A percentile compares a stretch with the other conserved stretches of the same genome.
Conservation (phyloP, 208 protist species). For the Leishmania guyanensis region DNA sequence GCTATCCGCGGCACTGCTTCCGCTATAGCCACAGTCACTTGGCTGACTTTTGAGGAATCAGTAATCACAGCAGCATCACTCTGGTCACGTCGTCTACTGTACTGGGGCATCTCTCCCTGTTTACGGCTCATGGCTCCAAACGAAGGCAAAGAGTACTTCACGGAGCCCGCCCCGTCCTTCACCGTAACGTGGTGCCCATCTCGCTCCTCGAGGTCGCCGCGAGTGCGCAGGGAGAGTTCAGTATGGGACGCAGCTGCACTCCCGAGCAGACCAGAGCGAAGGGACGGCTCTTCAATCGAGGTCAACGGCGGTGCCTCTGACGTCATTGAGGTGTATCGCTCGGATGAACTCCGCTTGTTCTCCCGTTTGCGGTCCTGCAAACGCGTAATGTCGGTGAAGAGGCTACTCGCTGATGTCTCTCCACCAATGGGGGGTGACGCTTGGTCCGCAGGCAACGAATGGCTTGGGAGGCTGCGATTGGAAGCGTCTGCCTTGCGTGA, state of each 20-base stretch:
- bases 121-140: not conserved
- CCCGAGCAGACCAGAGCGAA: not conserved
- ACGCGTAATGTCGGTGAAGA: not conserved
- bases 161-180: not conserved
- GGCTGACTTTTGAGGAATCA: not conserved
- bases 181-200: not conserved
- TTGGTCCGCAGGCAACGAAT: not conserved
- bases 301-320: not conserved
- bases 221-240: not conserved
- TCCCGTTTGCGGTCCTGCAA: not conserved
- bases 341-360: not conserved
- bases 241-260: not conserved
- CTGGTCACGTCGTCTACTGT: not conserved
- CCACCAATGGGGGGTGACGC: not conserved
- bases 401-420: not conserved
- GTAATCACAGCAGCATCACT: not conserved
- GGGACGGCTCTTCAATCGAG: slow-evolving; percentile 10
- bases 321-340: not conserved
- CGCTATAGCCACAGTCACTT: slow-evolving; percentile 11
- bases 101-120: not conserved
- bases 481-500: not conserved
- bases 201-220: not conserved
- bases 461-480: not conserved
- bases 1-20: slow-evolving; percentile 25
- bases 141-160: slow-evolving; percentile 4